Evolutionary conservation across 2,329 filamentous ascomycete species (phyloP).

Genomic region (Cytospora mali): DNA sequence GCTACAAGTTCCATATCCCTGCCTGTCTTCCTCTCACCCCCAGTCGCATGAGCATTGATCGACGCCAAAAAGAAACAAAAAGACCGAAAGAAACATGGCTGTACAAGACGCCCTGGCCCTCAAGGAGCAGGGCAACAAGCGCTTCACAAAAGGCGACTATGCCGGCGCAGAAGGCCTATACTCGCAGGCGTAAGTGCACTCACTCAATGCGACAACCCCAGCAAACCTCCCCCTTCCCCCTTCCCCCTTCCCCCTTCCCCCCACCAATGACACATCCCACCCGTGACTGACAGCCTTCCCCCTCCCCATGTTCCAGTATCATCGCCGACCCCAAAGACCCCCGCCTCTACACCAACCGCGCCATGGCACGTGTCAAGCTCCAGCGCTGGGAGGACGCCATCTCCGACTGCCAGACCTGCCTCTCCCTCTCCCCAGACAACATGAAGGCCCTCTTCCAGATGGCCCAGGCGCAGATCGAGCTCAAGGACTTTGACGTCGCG

Average conservation of each 20-base stretch:
- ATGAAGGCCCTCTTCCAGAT: conserved; percentile 87
- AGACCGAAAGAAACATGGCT: conserved; percentile 24
- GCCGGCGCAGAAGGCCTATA: conserved; percentile 68
- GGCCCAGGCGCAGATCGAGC: conserved; percentile 77
- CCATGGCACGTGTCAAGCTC: conserved; percentile 78
- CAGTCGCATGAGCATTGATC: not conserved
- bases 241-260: not conserved
- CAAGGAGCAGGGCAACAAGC: conserved; percentile 64
- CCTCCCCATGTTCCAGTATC: conserved; percentile 56
- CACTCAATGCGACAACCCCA: not conserved
- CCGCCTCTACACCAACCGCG: conserved; percentile 85
- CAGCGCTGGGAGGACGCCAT: conserved; percentile 73
- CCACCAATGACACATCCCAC: not conserved
- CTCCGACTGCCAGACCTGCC: conserved; percentile 74
- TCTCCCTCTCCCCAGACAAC: conserved; percentile 65
- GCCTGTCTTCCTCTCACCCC: not conserved
- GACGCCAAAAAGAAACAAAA: not conserved
- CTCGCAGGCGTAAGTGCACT: conserved; percentile 64
- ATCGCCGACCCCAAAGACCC: conserved; percentile 77
- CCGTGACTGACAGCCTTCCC: conserved; percentile 4
- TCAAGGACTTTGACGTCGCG: conserved; percentile 73
- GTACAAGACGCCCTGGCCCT: conserved; percentile 43
- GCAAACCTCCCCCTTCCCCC: not conserved
- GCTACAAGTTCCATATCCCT: not conserved
- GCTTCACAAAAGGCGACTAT: conserved; percentile 68